These are phyloP conservation scores for Lentinula boryana DNA, from an alignment of 768 basidiomycete species.

Conservation along the genomic window DNA sequence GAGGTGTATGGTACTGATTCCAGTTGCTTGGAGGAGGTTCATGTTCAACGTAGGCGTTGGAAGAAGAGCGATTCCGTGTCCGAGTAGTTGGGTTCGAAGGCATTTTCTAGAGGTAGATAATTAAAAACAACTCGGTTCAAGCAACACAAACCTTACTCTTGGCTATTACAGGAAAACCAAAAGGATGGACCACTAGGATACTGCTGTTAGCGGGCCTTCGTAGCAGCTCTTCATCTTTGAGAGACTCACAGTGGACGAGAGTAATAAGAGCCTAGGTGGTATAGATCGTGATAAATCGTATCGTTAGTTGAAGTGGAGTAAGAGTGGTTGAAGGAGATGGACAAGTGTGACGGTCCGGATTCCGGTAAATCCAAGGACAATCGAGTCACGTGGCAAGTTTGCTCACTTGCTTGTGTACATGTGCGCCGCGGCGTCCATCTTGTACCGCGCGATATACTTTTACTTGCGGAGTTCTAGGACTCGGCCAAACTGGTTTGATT, in stretches of 20 bases:
- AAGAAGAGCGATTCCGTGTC: conserved; percentile 4
- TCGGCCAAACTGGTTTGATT: too few species aligned
- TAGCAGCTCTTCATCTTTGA: neutral
- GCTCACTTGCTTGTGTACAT: too few species aligned
- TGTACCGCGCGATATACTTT: too few species aligned
- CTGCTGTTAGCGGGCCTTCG: too few species aligned
- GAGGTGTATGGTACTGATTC: neutral
- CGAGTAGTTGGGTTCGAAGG: neutral
- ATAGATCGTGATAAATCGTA: neutral
- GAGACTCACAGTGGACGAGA: neutral
- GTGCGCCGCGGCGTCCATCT: too few species aligned
- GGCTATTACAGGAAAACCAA: neutral
- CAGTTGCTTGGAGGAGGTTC: neutral
- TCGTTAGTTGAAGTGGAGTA: neutral
- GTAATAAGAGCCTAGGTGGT: neutral
- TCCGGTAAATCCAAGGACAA: too few species aligned
- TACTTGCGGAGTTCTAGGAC: too few species aligned
- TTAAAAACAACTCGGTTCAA: neutral
- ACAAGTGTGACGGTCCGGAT: too few species aligned
- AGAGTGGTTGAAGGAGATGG: neutral
- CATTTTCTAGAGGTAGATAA: neutral
- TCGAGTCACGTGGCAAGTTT: too few species aligned
- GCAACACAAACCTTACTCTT: neutral
- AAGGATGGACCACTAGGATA: neutral
- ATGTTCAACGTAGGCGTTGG: neutral